Evolutionary conservation across 192 early-diverging fungal species (phyloP).

Genomic region (Dimargaris xerosporica): DNA sequence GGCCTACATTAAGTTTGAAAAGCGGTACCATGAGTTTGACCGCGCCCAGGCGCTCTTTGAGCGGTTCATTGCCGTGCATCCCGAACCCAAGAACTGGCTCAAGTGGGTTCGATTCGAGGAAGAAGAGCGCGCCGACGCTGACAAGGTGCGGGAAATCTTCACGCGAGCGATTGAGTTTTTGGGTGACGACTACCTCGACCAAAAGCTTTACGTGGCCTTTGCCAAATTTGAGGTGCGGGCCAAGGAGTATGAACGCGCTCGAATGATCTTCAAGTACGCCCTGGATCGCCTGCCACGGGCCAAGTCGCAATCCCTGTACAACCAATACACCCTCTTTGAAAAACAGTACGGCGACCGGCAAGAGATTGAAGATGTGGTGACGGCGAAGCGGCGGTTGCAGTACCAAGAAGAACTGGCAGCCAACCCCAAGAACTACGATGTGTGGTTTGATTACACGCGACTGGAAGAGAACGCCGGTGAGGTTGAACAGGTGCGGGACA

Average conservation of each 20-base stretch:
- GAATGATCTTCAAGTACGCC: slow-evolving; percentile 92
- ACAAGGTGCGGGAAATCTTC: slow-evolving; percentile 68
- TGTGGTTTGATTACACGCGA: slow-evolving; percentile 93
- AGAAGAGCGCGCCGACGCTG: slow-evolving; percentile 59
- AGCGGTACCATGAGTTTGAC: slow-evolving; percentile 70
- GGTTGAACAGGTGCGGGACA: slow-evolving; percentile 64
- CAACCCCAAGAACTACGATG: slow-evolving; percentile 87
- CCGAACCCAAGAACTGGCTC: slow-evolving; percentile 89
- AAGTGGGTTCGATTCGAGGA: slow-evolving; percentile 94
- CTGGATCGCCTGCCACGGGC: slow-evolving; percentile 71
- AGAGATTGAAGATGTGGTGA: slow-evolving; percentile 83
- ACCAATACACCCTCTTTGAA: slow-evolving; percentile 91
- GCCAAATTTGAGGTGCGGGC: slow-evolving; percentile 85
- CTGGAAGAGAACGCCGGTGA: slow-evolving; percentile 72
- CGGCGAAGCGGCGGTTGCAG: slow-evolving; percentile 71
- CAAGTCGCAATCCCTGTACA: slow-evolving; percentile 74
- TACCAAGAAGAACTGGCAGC: slow-evolving; percentile 63
- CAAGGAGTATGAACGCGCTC: slow-evolving; percentile 83
- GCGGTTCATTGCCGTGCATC: slow-evolving; percentile 77
- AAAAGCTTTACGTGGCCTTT: slow-evolving; percentile 89
- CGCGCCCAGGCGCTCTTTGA: slow-evolving; percentile 66
- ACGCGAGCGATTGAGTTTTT: slow-evolving; percentile 72
- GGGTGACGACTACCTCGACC: slow-evolving; percentile 82
- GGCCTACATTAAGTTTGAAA: slow-evolving; percentile 91
- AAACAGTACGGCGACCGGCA: slow-evolving; percentile 84